These are phyloP conservation scores for Tetradesmus obliquus DNA, from an alignment of 139 green algal genomes.

Conservation along the genomic window DNA sequence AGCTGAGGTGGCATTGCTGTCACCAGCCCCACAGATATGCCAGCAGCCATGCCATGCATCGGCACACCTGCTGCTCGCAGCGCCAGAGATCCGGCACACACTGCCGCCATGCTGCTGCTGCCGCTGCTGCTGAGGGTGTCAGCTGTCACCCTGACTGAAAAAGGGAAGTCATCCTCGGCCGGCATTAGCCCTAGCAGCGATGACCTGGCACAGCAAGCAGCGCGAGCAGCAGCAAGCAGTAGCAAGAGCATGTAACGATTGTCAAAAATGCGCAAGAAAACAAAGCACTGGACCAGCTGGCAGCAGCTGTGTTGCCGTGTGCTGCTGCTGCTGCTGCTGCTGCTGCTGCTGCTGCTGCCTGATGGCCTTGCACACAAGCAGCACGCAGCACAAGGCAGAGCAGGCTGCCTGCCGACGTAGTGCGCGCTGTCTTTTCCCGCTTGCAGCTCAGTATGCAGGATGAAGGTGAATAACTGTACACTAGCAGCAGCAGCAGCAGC, in stretches of 20 bases:
- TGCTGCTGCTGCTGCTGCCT: too few species aligned
- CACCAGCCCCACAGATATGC: constrained; percentile 28
- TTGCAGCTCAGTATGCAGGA: too few species aligned
- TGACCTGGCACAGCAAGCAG: background rate
- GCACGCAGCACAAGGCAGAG: too few species aligned
- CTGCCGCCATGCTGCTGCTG: constrained; percentile 63
- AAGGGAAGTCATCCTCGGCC: constrained; percentile 63
- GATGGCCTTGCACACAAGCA: too few species aligned
- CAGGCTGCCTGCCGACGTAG: too few species aligned
- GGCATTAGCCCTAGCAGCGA: constrained; percentile 50
- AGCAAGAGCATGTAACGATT: background rate
- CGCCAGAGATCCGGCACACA: constrained; percentile 69
- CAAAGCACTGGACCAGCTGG: too few species aligned
- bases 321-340: too few species aligned
- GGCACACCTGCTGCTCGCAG: constrained; percentile 64
- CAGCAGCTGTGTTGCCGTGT: too few species aligned
- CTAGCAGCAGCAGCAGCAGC: background rate
- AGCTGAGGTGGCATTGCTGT: constrained; percentile 29
- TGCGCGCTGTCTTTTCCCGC: too few species aligned
- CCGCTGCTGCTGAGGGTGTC: constrained; percentile 76
- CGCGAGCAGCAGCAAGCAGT: background rate
- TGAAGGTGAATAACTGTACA: background rate
- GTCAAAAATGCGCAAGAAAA: too few species aligned
- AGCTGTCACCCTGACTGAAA: constrained; percentile 68
- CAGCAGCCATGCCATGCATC: constrained; percentile 3